Conservation (phyloP, 495 filamentous ascomycete species). For the Tuber melanosporum region DNA sequence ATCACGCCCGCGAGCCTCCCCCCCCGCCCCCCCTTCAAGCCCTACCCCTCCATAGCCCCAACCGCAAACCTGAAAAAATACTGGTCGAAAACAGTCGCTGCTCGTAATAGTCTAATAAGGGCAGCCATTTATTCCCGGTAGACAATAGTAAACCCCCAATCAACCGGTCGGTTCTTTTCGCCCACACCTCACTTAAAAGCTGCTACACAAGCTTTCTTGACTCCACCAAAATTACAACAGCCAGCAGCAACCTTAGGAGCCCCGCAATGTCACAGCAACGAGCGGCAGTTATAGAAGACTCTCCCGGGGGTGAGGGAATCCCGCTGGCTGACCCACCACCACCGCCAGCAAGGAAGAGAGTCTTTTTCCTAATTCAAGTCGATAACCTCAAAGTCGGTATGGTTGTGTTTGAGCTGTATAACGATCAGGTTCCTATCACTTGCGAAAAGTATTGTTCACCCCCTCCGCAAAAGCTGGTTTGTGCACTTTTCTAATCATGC, state of each 20-base stretch:
- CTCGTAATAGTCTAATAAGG: background rate
- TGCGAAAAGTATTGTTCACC: conserved; percentile 54
- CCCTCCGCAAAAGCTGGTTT: conserved; percentile 6
- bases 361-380: background rate
- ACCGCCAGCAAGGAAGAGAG: background rate
- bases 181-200: background rate
- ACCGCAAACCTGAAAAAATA: background rate
- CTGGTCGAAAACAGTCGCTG: background rate
- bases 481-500: conserved; percentile 15
- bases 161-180: background rate
- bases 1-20: background rate
- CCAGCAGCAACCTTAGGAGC: background rate
- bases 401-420: conserved; percentile 46
- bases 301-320: background rate
- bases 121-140: background rate
- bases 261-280: background rate
- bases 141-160: background rate
- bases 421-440: conserved; percentile 46
- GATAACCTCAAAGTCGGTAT: conserved; percentile 45
- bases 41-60: background rate
- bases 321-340: background rate
- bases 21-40: background rate
- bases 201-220: background rate
- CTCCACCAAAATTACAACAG: background rate
- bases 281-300: background rate